phyloP scores from a whole-genome alignment of 352 stramenopile species.

The Pythium oligandrum region DNA sequence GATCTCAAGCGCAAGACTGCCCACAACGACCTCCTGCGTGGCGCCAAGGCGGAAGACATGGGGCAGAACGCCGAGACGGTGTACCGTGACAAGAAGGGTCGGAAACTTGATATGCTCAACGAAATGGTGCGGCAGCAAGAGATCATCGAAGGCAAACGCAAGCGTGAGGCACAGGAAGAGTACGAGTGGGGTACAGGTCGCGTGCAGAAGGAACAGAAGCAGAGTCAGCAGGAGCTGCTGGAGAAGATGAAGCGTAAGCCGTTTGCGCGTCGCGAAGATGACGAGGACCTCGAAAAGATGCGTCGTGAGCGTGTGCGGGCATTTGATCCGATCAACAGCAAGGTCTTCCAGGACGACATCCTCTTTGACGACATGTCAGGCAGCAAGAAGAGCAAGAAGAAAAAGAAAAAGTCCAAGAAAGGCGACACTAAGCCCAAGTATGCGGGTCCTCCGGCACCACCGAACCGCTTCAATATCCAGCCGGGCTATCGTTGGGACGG shows the following conservation, averaged over 20 bases:
- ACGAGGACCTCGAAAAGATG: slow-evolving; percentile 62
- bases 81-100: slow-evolving; percentile 79
- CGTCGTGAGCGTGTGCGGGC: slow-evolving; percentile 51
- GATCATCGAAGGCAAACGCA: slow-evolving; percentile 66
- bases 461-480: slow-evolving; percentile 87
- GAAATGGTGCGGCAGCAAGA: slow-evolving; percentile 81
- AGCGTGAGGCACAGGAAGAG: slow-evolving; percentile 71
- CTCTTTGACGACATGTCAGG: slow-evolving; percentile 24
- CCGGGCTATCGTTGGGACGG: slow-evolving; percentile 99
- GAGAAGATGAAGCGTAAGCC: slow-evolving; percentile 60
- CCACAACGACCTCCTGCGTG: slow-evolving; percentile 46
- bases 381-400: slow-evolving; percentile 36
- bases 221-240: slow-evolving; percentile 50
- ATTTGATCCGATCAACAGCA: slow-evolving; percentile 80
- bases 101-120: slow-evolving; percentile 84
- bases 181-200: slow-evolving; percentile 83
- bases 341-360: slow-evolving; percentile 60
- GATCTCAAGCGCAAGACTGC: slow-evolving; percentile 48
- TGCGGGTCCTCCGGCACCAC: slow-evolving; percentile 56
- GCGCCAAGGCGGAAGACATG: slow-evolving; percentile 53
- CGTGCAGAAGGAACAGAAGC: slow-evolving; percentile 70
- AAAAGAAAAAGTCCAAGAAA: slow-evolving; percentile 34
- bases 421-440: slow-evolving; percentile 57
- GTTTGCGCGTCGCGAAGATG: slow-evolving; percentile 66
- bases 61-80: slow-evolving; percentile 75